These are phyloP conservation scores for Agaricus subrufescens DNA, from an alignment of 768 basidiomycete species.

Conservation along the genomic window DNA sequence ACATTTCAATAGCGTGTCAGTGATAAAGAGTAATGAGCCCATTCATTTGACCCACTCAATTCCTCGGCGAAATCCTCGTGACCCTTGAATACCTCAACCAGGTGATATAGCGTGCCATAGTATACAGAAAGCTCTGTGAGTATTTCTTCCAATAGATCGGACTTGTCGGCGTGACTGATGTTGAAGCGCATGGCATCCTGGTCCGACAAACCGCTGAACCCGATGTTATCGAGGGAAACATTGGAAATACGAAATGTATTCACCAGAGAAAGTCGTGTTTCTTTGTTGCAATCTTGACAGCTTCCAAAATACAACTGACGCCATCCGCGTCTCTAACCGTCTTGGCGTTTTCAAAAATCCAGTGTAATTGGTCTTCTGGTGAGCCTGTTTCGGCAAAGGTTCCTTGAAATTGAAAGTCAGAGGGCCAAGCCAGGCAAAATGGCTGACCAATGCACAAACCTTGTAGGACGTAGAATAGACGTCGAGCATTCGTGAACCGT, in stretches of 20 bases:
- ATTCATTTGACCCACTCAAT: constrained; percentile 62
- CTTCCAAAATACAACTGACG: constrained; percentile 75
- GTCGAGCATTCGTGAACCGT: constrained; percentile 81
- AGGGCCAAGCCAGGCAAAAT: not conserved
- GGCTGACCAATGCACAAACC: constrained; percentile 38
- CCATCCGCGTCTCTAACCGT: constrained; percentile 82
- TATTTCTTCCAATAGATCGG: constrained; percentile 84
- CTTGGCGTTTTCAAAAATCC: constrained; percentile 93
- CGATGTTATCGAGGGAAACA: constrained; percentile 1
- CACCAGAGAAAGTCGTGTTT: constrained; percentile 85
- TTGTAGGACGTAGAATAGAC: constrained; percentile 89
- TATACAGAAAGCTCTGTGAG: constrained; percentile 92
- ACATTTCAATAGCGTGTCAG: not conserved
- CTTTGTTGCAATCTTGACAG: constrained; percentile 83
- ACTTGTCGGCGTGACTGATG: constrained; percentile 64
- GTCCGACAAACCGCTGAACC: constrained; percentile 69
- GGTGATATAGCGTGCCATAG: constrained; percentile 90
- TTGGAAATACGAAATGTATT: constrained; percentile 8
- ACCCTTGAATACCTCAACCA: constrained; percentile 90
- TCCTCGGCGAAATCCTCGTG: constrained; percentile 96
- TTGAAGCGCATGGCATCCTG: constrained; percentile 67
- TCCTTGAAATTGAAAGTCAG: constrained; percentile 37
- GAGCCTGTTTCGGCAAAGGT: constrained; percentile 89
- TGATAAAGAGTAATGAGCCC: not conserved
- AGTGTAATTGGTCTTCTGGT: constrained; percentile 91